Evolutionary conservation across 257 asterid species (phyloP), one percentile per base, ranked within the genome.

Genomic region (Asclepias syriaca): DNA sequence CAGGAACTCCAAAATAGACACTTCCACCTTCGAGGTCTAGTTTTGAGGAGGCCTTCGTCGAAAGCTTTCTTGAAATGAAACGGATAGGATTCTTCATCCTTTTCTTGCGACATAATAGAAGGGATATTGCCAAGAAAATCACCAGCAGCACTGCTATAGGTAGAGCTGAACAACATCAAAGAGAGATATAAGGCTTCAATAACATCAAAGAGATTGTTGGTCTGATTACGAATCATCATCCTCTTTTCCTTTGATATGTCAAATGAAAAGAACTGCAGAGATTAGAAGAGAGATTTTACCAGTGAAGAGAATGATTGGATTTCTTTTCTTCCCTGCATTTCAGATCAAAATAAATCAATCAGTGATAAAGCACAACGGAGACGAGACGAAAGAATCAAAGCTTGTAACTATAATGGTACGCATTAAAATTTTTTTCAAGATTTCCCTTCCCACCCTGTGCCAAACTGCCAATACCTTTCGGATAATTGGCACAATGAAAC

Each of bases 1-100:
- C 79, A 19, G 91, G 88, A 54, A 90, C 79, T 51, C 89, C 93
- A 59, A 75, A 85, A 75, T 66, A 77, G 54, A 75, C 75, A 74
- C 83, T 87, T 13, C 83, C 90, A 0, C 58, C 83, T 70, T 87
- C 89, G 8, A 77, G 19, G 49, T 84, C 89, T 4, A 66, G 66
- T 57, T 78, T 84, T 24, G 86, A 76, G 48, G 87, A 84, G 51
- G 83, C 78, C 68, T 79, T 75, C 29, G 73, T 75, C 29, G 73
- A 84, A 16, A 81, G 18, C 75, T 78, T 82, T 77, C 88, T 78
- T 6, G 86, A 79, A 24, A 74, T 79, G 73, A 84, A 75, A 51
- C 54, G 55, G n/a, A 53, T 48, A 45, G 46, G 18, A 53, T 71
- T 56, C 4, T 59, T 71, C 12, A 18, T 50, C 72, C 75, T 81